Conservation (phyloP, 305 asterid genomes). For the Solanum hybrid region DNA sequence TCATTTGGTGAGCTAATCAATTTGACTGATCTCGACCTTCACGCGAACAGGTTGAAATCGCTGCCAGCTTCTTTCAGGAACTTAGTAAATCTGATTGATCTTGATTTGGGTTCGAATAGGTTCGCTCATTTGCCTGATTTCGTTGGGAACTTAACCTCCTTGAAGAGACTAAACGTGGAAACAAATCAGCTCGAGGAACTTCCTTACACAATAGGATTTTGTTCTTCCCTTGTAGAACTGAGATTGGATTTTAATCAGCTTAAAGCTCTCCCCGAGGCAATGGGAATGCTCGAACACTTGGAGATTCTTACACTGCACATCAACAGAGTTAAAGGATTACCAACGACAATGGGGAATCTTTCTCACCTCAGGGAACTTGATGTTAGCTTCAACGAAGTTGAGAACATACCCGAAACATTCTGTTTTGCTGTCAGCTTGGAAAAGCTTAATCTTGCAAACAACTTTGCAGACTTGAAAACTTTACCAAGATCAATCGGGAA, state of each 20-base stretch:
- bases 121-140: slow-evolving; percentile 48
- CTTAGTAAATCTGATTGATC: slow-evolving; percentile 43
- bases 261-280: slow-evolving; percentile 63
- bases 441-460: slow-evolving; percentile 56
- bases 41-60: slow-evolving; percentile 53
- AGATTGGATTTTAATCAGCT: slow-evolving; percentile 67
- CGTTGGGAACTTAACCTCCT: slow-evolving; percentile 40
- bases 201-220: slow-evolving; percentile 56
- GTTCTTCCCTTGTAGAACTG: slow-evolving; percentile 59
- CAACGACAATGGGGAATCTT: slow-evolving; percentile 53
- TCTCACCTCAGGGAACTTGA: slow-evolving; percentile 52
- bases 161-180: slow-evolving; percentile 45
- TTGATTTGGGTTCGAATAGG: slow-evolving; percentile 58
- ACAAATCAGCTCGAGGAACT: slow-evolving; percentile 70
- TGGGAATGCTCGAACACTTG: slow-evolving; percentile 50
- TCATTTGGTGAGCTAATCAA: slow-evolving; percentile 54
- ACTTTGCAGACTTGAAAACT: slow-evolving; percentile 56
- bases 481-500: slow-evolving; percentile 62
- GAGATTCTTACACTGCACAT: slow-evolving; percentile 71
- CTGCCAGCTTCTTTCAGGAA: slow-evolving; percentile 61
- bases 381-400: slow-evolving; percentile 75
- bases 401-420: slow-evolving; percentile 54
- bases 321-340: slow-evolving; percentile 50
- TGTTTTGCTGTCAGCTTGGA: slow-evolving; percentile 32
- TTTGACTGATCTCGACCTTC: slow-evolving; percentile 54